Evolutionary conservation across 495 filamentous ascomycete genomes (phyloP).

Genomic region (Trichoderma virens): DNA sequence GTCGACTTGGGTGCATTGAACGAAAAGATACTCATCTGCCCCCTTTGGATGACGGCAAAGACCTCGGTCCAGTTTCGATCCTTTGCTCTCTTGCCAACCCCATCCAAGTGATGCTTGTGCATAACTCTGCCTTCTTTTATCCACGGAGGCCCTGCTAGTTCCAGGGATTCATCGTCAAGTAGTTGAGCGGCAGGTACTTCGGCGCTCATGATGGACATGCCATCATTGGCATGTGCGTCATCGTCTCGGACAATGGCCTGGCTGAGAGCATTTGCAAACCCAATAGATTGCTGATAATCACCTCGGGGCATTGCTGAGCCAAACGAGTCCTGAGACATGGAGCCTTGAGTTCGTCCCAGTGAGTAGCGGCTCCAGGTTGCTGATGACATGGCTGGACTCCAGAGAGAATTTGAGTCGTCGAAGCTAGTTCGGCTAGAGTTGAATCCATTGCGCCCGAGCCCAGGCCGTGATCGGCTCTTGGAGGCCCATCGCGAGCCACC

Average conservation of each 20-base stretch:
- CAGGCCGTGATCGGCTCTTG: constrained; percentile 77
- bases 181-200: constrained; percentile 55
- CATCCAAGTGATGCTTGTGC: constrained; percentile 92
- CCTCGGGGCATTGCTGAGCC: constrained; percentile 67
- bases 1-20: constrained; percentile 72
- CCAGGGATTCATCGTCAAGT: constrained; percentile 85
- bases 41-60: constrained; percentile 96
- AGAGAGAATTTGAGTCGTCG: constrained; percentile 83
- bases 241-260: constrained; percentile 97
- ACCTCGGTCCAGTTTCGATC: constrained; percentile 90
- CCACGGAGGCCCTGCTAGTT: constrained; percentile 89
- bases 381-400: constrained; percentile 69
- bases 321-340: constrained; percentile 84
- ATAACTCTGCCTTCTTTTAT: constrained; percentile 93
- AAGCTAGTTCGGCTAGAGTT: constrained; percentile 91
- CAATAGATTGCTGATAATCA: constrained; percentile 93
- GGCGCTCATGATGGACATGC: constrained; percentile 43
- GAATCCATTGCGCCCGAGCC: constrained; percentile 73
- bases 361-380: constrained; percentile 91
- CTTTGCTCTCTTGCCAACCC: constrained; percentile 81
- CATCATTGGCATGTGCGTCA: constrained; percentile 45
- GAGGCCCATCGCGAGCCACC: constrained; percentile 67
- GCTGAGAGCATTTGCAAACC: constrained; percentile 93
- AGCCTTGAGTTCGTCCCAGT: constrained; percentile 78
- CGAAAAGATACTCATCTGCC: constrained; percentile 90